Evolutionary conservation across 345 rosid species (phyloP).

Genomic region (Citrus inodora): DNA sequence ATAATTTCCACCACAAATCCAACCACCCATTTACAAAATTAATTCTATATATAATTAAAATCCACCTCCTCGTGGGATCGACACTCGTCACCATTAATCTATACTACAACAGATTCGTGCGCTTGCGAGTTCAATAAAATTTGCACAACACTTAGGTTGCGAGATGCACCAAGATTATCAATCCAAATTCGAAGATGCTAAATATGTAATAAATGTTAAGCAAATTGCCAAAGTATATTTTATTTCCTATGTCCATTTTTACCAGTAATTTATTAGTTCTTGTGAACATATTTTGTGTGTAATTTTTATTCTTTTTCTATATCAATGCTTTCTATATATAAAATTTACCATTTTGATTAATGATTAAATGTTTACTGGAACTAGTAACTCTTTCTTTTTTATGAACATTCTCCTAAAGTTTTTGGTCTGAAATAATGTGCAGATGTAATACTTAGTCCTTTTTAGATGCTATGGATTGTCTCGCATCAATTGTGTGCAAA

Average conservation of each 20-base stretch:
- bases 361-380: neutral
- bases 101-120: too few relatives aligned
- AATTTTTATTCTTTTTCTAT: neutral
- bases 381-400: neutral
- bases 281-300: too few relatives aligned
- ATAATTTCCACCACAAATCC: too few relatives aligned
- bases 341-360: neutral
- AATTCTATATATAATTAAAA: too few relatives aligned
- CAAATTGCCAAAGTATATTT: constrained; percentile 88
- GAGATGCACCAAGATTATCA: constrained; percentile 93
- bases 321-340: too few relatives aligned
- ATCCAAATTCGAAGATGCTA: constrained; percentile 96
- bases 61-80: too few relatives aligned
- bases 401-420: neutral
- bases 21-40: too few relatives aligned
- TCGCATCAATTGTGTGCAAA: neutral
- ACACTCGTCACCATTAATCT: too few relatives aligned
- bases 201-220: constrained; percentile 92
- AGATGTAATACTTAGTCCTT: neutral
- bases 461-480: neutral
- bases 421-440: neutral
- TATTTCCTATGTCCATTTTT: neutral
- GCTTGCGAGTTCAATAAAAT: too few relatives aligned
- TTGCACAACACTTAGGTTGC: constrained; percentile 76
- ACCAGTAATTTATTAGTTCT: neutral